phyloP scores from a whole-genome alignment of 148 eudicot genomes.

The Rhododendron williamsianum region DNA sequence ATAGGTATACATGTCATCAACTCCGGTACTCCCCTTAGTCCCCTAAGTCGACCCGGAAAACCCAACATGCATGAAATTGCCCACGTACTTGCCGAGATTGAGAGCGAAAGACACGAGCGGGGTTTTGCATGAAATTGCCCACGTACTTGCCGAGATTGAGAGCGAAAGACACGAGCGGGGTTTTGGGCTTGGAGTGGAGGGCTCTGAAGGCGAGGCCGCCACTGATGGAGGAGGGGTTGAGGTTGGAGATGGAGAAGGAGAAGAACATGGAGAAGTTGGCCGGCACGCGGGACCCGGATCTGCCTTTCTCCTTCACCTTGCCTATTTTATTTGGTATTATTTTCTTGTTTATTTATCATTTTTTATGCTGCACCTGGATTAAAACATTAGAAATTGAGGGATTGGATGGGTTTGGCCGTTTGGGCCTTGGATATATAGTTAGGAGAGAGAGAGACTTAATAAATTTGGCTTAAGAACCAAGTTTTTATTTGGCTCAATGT shows the following conservation, averaged over 20 bases:
- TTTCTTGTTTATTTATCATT: no score
- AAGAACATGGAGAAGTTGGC: constrained; percentile 61
- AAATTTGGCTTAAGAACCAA: no score
- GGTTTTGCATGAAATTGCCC: constrained; percentile 26
- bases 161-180: constrained; percentile 33
- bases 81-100: constrained; percentile 39
- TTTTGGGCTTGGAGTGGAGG: constrained; percentile 61
- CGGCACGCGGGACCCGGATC: constrained; percentile 1
- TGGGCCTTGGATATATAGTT: no score
- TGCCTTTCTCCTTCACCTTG: no score
- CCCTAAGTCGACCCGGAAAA: constrained; percentile 87
- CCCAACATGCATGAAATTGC: constrained; percentile 66
- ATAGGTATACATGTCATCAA: no score
- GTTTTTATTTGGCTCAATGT: no score
- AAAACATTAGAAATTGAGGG: no score
- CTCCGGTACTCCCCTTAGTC: constrained; percentile 78
- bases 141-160: constrained; percentile 44
- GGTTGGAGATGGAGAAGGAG: constrained; percentile 52
- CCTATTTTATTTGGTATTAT: no score
- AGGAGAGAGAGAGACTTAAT: no score
- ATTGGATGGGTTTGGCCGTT: no score
- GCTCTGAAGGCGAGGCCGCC: constrained; percentile 70
- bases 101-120: constrained; percentile 38
- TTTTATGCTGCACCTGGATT: no score
- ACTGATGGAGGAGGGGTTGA: constrained; percentile 73